Conservation (phyloP, 2,329 filamentous ascomycete species). For the Pseudophaeomoniella oleicola region DNA sequence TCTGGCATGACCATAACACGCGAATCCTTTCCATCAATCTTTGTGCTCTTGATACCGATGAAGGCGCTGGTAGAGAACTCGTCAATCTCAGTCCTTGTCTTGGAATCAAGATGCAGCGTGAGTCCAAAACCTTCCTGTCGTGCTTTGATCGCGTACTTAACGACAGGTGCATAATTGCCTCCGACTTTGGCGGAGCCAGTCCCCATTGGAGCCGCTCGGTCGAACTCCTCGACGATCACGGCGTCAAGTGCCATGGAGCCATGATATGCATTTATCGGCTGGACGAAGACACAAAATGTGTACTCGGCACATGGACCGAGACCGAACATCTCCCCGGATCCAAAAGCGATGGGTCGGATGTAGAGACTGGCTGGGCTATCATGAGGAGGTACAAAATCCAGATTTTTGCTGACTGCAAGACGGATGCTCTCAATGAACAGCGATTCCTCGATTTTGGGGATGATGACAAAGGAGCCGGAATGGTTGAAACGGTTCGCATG, state of each 20-base stretch:
- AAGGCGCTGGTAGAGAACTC: conserved; percentile 21
- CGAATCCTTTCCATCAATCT: conserved; percentile 6
- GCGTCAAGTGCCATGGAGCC: conserved; percentile 14
- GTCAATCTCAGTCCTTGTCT: conserved; percentile 17
- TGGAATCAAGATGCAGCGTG: conserved; percentile 20
- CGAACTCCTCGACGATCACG: conserved; percentile 19
- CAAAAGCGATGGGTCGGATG: conserved; percentile 20
- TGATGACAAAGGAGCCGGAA: conserved; percentile 15
- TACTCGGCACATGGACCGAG: conserved; percentile 13
- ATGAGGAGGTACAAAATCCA: conserved; percentile 14
- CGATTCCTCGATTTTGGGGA: conserved; percentile 16
- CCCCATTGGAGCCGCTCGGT: conserved; percentile 19
- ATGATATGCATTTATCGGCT: conserved; percentile 14
- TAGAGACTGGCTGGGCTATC: conserved; percentile 17
- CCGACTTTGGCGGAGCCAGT: conserved; percentile 20
- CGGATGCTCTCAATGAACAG: conserved; percentile 15
- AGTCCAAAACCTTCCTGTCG: conserved; percentile 16
- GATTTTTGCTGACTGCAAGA: conserved; percentile 14
- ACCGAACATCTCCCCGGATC: conserved; percentile 12
- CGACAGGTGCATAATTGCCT: conserved; percentile 22
- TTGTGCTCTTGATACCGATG: conserved; percentile 13
- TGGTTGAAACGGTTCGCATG: conserved; percentile 16
- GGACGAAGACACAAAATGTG: conserved; percentile 18
- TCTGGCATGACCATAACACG: conserved; percentile 16
- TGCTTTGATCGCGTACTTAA: conserved; percentile 18